These are phyloP conservation scores for Scheffersomyces stambukii DNA, from an alignment of 1,139 yeast species.

Conservation along the genomic window DNA sequence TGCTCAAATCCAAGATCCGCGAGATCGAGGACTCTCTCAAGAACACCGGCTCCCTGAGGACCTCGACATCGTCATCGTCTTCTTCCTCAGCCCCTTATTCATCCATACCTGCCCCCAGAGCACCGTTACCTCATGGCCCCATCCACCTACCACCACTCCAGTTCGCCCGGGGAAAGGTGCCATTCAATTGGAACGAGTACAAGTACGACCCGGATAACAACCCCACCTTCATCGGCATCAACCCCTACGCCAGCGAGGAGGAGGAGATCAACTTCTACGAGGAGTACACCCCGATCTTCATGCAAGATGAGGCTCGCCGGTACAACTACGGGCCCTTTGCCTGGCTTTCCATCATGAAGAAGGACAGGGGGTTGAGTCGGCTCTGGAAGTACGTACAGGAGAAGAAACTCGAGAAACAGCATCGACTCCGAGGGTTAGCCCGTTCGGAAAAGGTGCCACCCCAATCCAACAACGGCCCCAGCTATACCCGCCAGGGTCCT, in stretches of 20 bases:
- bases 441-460: neutral
- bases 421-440: neutral
- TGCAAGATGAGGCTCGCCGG: slow-evolving; percentile 20
- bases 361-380: slow-evolving; percentile 26
- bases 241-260: slow-evolving; percentile 21
- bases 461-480: neutral
- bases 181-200: slow-evolving; percentile 6
- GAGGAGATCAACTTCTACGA: slow-evolving; percentile 30
- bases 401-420: neutral
- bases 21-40: slow-evolving; percentile 5
- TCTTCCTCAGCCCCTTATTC: neutral
- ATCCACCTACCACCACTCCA: slow-evolving; percentile 13
- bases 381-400: slow-evolving; percentile 12
- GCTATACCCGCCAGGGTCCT: too few species aligned
- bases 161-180: slow-evolving; percentile 5
- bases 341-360: slow-evolving; percentile 34
- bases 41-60: neutral
- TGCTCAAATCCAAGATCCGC: slow-evolving; percentile 5
- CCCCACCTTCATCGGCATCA: slow-evolving; percentile 21
- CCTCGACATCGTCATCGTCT: neutral
- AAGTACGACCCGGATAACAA: slow-evolving; percentile 10
- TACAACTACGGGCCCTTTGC: slow-evolving; percentile 37
- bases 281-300: slow-evolving; percentile 24
- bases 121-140: slow-evolving; percentile 2
- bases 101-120: slow-evolving; percentile 1